phyloP scores from a whole-genome alignment of 257 asterid species.

The Gentiana macrophylla region DNA sequence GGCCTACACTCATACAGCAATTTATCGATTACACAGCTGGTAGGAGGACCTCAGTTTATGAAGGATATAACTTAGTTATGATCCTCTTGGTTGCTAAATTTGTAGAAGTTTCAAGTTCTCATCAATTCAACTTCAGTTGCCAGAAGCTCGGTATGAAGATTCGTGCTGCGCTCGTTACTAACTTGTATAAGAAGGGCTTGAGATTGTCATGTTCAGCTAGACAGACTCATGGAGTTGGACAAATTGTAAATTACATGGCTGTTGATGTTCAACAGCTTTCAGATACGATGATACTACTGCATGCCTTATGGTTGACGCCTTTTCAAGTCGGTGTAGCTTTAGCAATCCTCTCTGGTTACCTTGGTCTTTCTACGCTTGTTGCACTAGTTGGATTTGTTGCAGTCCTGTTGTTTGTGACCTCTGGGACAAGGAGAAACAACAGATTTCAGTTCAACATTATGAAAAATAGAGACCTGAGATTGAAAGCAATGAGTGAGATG shows the following conservation, averaged over 20 bases:
- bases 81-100: no score
- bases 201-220: no score
- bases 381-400: slow-evolving; percentile 37
- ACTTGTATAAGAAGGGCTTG: slow-evolving; percentile 2
- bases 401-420: slow-evolving; percentile 39
- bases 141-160: slow-evolving; percentile 85
- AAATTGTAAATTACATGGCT: slow-evolving; percentile 91
- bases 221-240: slow-evolving; percentile 51
- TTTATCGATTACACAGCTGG: no score
- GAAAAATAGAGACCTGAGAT: no score
- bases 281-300: slow-evolving; percentile 57
- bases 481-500: no score
- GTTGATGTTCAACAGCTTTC: slow-evolving; percentile 96
- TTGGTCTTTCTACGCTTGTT: slow-evolving; percentile 49
- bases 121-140: slow-evolving; percentile 77
- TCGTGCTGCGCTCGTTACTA: slow-evolving; percentile 73
- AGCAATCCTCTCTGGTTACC: slow-evolving; percentile 44
- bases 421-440: slow-evolving; percentile 51
- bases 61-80: no score
- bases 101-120: slow-evolving; percentile 65
- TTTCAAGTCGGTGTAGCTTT: slow-evolving; percentile 62
- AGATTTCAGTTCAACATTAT: slow-evolving; percentile 33
- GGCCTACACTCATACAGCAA: no score
- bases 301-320: slow-evolving; percentile 53
- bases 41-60: no score